These are phyloP conservation scores for Waltergamsia citrina DNA, from an alignment of 2,329 filamentous ascomycete species.

Conservation along the genomic window DNA sequence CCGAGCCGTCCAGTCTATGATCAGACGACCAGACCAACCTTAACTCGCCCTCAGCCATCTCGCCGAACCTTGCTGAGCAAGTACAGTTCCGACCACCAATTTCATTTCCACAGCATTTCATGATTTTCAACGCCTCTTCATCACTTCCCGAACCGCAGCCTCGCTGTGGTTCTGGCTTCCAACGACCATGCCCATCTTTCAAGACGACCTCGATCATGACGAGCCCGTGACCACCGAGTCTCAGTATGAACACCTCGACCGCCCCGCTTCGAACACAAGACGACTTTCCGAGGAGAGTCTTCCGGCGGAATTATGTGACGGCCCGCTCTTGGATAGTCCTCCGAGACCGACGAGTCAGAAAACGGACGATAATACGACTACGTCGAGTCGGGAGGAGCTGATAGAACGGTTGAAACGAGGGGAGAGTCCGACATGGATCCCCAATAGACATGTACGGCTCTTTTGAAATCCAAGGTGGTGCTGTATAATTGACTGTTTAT, in stretches of 20 bases:
- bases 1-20: too few species aligned
- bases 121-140: not conserved
- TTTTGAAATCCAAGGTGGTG: too few species aligned
- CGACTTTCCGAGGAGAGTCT: constrained; percentile 50
- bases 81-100: too few species aligned
- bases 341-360: constrained; percentile 10
- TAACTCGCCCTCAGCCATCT: not conserved
- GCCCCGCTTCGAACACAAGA: constrained; percentile 9
- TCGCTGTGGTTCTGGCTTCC: constrained; percentile 12
- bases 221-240: constrained; percentile 12
- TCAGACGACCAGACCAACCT: too few species aligned
- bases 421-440: constrained; percentile 66
- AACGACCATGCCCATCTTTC: constrained; percentile 47
- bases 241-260: constrained; percentile 10
- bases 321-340: constrained; percentile 37
- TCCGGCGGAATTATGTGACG: constrained; percentile 51
- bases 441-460: constrained; percentile 47
- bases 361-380: constrained; percentile 17
- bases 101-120: constrained; percentile 2
- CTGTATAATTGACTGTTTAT: not conserved
- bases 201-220: constrained; percentile 34
- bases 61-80: too few species aligned
- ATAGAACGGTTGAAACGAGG: constrained; percentile 78
- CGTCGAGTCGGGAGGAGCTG: constrained; percentile 62
- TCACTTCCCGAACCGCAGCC: constrained; percentile 7